phyloP scores from a whole-genome alignment of 208 protist genomes.

The Naegleria gruberi region DNA sequence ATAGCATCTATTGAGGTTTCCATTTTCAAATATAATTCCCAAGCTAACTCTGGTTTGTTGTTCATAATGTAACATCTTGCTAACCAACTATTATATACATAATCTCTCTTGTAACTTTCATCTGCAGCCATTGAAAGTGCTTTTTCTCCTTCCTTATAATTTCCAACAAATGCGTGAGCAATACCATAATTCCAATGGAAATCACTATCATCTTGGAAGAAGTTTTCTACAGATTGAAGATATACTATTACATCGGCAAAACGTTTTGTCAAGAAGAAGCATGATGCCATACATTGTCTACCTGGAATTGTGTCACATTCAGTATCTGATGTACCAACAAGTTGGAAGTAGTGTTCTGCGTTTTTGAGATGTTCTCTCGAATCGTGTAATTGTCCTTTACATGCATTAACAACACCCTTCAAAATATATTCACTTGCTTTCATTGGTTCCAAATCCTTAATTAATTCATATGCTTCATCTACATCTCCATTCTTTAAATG shows the following conservation, averaged over 20 bases:
- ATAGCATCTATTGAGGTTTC: conserved; percentile 81
- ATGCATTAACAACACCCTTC: conserved; percentile 83
- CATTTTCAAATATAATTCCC: conserved; percentile 93
- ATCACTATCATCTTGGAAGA: conserved; percentile 83
- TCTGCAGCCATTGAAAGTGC: conserved; percentile 64
- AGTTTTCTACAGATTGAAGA: conserved; percentile 85
- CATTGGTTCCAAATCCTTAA: conserved; percentile 80
- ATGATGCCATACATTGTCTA: conserved; percentile 91
- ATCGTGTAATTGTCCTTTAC: conserved; percentile 74
- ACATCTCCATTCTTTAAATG: conserved; percentile 85
- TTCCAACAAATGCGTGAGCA: conserved; percentile 64
- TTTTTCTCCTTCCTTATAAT: conserved; percentile 76
- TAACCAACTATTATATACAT: conserved; percentile 81
- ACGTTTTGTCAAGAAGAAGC: conserved; percentile 87
- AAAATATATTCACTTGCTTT: conserved; percentile 87
- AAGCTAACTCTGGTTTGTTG: conserved; percentile 78
- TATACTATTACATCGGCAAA: conserved; percentile 92
- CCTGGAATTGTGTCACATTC: conserved; percentile 93
- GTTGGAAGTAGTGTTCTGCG: conserved; percentile 89
- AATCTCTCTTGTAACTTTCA: conserved; percentile 78
- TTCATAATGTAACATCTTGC: conserved; percentile 87
- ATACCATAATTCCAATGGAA: conserved; percentile 84
- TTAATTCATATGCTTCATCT: conserved; percentile 83
- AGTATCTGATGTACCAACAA: conserved; percentile 76
- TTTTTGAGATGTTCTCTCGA: conserved; percentile 79